A percentile compares a stretch with the other conserved stretches of the same genome.
Conservation (phyloP, 805 yeast genomes). For the Wickerhamiella galacta region DNA sequence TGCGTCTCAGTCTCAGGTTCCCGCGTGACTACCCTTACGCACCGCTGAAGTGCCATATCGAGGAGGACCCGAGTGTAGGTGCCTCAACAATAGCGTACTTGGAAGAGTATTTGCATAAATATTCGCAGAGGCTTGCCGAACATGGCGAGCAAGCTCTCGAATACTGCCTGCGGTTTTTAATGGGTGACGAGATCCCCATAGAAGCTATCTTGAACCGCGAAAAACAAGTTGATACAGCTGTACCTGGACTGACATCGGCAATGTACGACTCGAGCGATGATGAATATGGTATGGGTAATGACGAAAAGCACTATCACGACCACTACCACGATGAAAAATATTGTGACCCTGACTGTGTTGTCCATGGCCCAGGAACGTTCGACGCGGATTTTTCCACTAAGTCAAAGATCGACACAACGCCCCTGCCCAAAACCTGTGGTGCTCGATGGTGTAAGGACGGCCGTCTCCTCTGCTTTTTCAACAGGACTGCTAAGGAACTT, state of each 20-base stretch:
- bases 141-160: constrained; percentile 59
- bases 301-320: not conserved
- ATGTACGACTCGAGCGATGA: constrained; percentile 20
- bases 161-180: constrained; percentile 51
- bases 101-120: constrained; percentile 32
- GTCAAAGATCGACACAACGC: constrained; percentile 54
- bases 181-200: constrained; percentile 43
- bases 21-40: constrained; percentile 58
- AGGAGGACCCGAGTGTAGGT: constrained; percentile 58
- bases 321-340: constrained; percentile 4
- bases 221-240: constrained; percentile 18
- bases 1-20: constrained; percentile 52
- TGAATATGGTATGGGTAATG: constrained; percentile 1
- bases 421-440: constrained; percentile 87
- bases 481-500: constrained; percentile 29
- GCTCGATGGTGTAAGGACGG: constrained; percentile 77
- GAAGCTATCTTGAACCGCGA: constrained; percentile 20
- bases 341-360: no score
- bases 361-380: no score
- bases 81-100: constrained; percentile 35
- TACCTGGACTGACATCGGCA: constrained; percentile 9
- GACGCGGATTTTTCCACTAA: constrained; percentile 10
- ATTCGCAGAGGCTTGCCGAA: constrained; percentile 39
- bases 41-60: constrained; percentile 47
- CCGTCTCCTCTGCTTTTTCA: constrained; percentile 64